Evolutionary conservation across 768 basidiomycete genomes (phyloP).

Genomic region (Mycena rebaudengoi): DNA sequence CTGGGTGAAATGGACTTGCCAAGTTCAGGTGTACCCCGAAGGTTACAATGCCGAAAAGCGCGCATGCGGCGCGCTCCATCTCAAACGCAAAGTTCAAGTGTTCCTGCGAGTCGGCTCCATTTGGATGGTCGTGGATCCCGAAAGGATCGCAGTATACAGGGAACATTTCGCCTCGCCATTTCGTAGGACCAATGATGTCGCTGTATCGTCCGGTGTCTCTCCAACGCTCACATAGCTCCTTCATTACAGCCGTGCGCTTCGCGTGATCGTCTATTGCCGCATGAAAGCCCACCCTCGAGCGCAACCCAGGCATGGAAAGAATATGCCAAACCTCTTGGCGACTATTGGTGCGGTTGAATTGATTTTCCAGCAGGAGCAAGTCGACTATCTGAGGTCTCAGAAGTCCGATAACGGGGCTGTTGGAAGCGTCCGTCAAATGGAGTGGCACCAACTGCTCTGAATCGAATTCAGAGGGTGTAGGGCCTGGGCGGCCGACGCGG

Average conservation of each 20-base stretch:
- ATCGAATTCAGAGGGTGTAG: conserved; percentile 40
- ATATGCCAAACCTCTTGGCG: conserved; percentile 50
- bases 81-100: conserved; percentile 77
- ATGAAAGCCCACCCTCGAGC: conserved; percentile 56
- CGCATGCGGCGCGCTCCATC: conserved; percentile 90
- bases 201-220: conserved; percentile 68
- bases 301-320: conserved; percentile 38
- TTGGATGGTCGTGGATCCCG: conserved; percentile 59
- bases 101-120: conserved; percentile 38
- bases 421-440: conserved; percentile 56
- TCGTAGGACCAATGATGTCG: conserved; percentile 72
- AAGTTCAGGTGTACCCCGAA: conserved; percentile 93
- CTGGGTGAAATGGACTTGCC: too few species aligned
- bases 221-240: conserved; percentile 79
- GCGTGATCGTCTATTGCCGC: conserved; percentile 59
- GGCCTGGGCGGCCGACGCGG: conserved; percentile 42
- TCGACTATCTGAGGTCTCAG: conserved; percentile 66
- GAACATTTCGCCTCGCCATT: conserved; percentile 91
- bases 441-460: conserved; percentile 63
- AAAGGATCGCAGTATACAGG: conserved; percentile 78
- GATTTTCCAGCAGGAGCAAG: conserved; percentile 62
- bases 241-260: conserved; percentile 69
- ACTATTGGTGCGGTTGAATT: conserved; percentile 34
- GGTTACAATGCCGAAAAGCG: conserved; percentile 89
- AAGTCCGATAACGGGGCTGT: conserved; percentile 68